Evolutionary conservation across 352 stramenopile genomes (phyloP), one percentile per base, ranked within the genome.

Genomic region (Phytopythium boreale): DNA sequence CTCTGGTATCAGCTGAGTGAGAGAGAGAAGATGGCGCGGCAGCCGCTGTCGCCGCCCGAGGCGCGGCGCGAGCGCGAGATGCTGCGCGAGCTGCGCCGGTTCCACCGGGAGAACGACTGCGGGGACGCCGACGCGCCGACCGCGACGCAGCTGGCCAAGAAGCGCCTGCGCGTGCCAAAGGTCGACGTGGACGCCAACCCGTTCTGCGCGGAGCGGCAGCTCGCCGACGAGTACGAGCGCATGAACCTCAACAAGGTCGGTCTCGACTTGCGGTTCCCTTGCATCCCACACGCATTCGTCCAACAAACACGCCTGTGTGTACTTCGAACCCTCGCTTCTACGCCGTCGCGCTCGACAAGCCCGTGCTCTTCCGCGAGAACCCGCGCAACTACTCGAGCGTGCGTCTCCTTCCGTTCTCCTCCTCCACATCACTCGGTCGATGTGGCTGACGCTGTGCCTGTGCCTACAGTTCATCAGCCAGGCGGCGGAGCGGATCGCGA

Each of bases 301-400:
- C 9, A 24, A 22, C 6, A 44, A n/a, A 49, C 43, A 26, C 20
- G 1, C 2, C 22, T 17, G 7, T n/a, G 39, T 14, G 20, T 26
- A n/a, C n/a, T n/a, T n/a, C n/a, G 82, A 93, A 93, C 60, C 82
- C 82, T 61, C 78, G 80, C 14, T 90, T 90, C 68, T 93, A 90
- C 57, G 78, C 71, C 51, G 63, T 75, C 53, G 80, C 76, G 19
- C 68, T 90, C 59, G 74, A 76, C 22, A 77, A 79, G 47, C 78
- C 76, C 26, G 60, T 72, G 10, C 70, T 74, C 0, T 37, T 80
- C 0, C 70, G 74, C 27, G 77, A 86, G 61, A 92, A 92, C 50
- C 83, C 77, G 24, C 83, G 72, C 52, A 94, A 92, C 56, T 75
- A 94, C 72, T 92, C 82, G 17, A 92, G 81, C 59, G 82, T 92